These are phyloP conservation scores for Neurospora intermedia DNA, from an alignment of 495 filamentous ascomycete genomes.

Conservation along the genomic window DNA sequence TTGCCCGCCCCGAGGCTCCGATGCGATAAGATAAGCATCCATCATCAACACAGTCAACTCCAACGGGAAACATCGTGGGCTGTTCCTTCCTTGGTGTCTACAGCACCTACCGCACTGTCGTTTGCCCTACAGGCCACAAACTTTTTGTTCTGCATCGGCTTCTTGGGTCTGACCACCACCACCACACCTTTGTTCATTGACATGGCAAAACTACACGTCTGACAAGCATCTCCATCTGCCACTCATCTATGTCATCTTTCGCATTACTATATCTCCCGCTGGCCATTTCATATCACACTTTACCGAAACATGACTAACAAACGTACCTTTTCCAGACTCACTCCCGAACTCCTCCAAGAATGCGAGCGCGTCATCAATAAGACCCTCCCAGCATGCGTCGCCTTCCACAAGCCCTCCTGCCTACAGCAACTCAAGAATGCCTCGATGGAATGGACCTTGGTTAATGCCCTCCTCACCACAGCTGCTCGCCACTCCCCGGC, in stretches of 20 bases:
- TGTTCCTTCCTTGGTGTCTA: background rate
- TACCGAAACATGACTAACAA: constrained; percentile 2
- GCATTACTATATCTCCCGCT: no score
- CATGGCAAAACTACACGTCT: background rate
- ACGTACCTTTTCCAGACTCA: constrained; percentile 23
- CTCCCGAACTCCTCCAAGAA: constrained; percentile 36
- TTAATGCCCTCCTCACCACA: constrained; percentile 37
- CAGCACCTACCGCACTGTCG: background rate
- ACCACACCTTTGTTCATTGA: background rate
- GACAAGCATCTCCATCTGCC: background rate
- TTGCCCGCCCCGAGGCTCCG: background rate
- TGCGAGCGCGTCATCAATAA: constrained; percentile 41
- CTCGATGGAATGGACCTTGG: constrained; percentile 34
- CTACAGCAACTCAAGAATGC: constrained; percentile 38
- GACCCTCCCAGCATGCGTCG: constrained; percentile 40
- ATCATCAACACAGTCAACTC: background rate
- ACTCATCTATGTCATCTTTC: background rate
- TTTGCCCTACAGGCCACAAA: background rate
- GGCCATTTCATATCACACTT: no score
- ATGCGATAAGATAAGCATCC: background rate
- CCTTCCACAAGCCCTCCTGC: constrained; percentile 43
- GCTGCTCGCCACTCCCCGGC: constrained; percentile 36
- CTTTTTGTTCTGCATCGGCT: background rate
- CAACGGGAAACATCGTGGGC: background rate
- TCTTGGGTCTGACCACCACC: background rate